Evolutionary conservation across 1,139 yeast species (phyloP).

Genomic region (Yamadazyma dendronema): DNA sequence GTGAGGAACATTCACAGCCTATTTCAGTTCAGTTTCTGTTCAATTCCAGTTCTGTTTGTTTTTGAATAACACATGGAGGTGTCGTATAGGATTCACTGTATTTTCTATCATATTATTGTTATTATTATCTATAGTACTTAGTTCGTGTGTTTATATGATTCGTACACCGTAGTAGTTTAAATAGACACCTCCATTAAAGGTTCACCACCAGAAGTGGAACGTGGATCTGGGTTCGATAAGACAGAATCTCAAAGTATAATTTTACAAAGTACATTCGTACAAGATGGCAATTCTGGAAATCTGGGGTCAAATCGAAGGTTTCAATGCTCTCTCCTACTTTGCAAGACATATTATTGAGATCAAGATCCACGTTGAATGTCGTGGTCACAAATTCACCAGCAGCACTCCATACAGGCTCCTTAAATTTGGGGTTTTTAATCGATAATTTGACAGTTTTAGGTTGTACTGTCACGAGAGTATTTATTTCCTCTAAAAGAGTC

Average conservation of each 20-base stretch:
- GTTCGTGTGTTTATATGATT: no score
- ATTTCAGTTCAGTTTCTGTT: no score
- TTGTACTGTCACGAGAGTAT: constrained; percentile 27
- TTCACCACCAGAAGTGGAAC: constrained; percentile 28
- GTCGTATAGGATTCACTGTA: no score
- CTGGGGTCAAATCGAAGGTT: constrained; percentile 33
- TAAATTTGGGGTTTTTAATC: constrained; percentile 4
- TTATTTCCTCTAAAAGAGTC: constrained; percentile 30
- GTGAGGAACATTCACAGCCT: no score
- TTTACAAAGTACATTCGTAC: constrained; percentile 36
- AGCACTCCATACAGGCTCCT: constrained; percentile 7
- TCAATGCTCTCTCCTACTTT: constrained; percentile 8
- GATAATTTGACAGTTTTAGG: constrained; percentile 28
- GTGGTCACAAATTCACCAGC: constrained; percentile 1
- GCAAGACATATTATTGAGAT: constrained; percentile 7
- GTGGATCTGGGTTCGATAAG: constrained; percentile 28
- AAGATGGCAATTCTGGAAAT: constrained; percentile 38
- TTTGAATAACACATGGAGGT: no score
- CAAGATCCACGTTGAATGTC: constrained; percentile 10
- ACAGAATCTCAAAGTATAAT: constrained; percentile 28
- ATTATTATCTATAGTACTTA: no score
- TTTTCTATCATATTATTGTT: no score
- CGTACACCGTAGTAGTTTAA: no score
- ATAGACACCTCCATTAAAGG: no score
- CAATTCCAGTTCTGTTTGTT: no score